Evolutionary conservation across 768 basidiomycete species (phyloP).

Genomic region (Boletus rufocinnamomeus): DNA sequence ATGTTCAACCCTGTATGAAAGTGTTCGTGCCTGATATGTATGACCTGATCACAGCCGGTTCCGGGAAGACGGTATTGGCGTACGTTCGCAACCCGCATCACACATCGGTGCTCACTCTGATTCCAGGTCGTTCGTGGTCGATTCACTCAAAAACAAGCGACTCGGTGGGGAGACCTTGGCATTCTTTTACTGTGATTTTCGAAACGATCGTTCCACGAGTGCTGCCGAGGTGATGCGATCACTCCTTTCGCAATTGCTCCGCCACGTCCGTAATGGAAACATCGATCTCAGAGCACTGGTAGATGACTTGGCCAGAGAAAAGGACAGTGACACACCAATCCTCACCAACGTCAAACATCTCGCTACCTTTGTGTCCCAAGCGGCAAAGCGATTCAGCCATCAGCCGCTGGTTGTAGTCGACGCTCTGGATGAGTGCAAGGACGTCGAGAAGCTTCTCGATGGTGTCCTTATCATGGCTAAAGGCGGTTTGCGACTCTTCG

Average conservation of each 20-base stretch:
- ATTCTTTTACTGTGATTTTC: conserved; percentile 27
- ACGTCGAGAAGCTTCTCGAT: conserved; percentile 9
- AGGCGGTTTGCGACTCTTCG: conserved; percentile 12
- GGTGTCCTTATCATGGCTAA: conserved; percentile 3
- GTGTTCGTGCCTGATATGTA: background rate
- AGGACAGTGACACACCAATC: background rate
- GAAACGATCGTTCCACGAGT: background rate
- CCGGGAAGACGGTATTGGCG: conserved; percentile 23
- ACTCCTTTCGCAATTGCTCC: conserved; percentile 17
- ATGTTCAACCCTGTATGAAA: background rate
- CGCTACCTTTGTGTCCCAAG: background rate
- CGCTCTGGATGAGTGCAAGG: conserved; percentile 25
- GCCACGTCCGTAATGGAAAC: background rate
- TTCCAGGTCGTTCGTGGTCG: conserved; percentile 9
- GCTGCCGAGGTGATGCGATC: conserved; percentile 17
- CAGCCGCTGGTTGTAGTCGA: conserved; percentile 19
- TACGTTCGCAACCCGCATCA: background rate
- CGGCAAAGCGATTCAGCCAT: background rate
- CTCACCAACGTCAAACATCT: conserved; percentile 8
- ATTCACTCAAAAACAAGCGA: background rate
- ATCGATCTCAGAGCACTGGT: background rate
- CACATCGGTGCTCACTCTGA: background rate
- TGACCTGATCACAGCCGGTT: conserved; percentile 10
- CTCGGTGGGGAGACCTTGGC: background rate
- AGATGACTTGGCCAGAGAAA: conserved; percentile 2